Conservation (phyloP, 2,329 filamentous ascomycete species). For the Blastomyces gilchristii region DNA sequence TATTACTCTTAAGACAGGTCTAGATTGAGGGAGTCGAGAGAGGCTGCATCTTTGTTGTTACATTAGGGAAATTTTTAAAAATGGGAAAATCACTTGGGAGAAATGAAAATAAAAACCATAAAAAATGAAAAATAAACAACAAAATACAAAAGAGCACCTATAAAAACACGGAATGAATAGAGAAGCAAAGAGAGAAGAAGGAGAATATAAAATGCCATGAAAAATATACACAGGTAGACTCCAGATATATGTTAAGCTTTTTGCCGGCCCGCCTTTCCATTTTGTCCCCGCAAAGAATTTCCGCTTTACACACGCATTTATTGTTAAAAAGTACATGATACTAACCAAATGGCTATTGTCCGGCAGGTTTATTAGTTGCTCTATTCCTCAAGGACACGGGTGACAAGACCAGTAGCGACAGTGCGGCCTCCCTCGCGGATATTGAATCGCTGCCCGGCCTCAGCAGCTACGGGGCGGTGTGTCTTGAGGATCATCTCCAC, state of each 20-base stretch:
- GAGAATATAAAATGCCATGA: neutral
- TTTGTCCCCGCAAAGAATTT: conserved; percentile 5
- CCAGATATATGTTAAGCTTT: conserved; percentile 5
- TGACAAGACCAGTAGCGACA: conserved; percentile 73
- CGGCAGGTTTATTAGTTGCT: conserved; percentile 8
- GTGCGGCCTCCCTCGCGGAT: conserved; percentile 92
- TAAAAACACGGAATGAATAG: neutral
- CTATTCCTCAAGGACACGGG: conserved; percentile 52
- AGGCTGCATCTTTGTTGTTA: conserved; percentile 3
- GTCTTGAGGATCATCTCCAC: conserved; percentile 91
- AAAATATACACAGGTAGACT: conserved; percentile 7
- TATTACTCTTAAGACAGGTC: conserved; percentile 9
- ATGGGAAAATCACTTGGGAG: neutral
- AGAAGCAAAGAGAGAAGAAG: neutral
- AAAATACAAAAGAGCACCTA: conserved; percentile 6
- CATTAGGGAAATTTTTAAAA: neutral
- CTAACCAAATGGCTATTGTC: neutral
- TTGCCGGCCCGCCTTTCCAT: conserved; percentile 6
- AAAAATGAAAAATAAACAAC: neutral
- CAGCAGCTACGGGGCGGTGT: conserved; percentile 74
- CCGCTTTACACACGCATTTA: conserved; percentile 8
- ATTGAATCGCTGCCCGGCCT: conserved; percentile 93
- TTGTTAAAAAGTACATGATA: conserved; percentile 6
- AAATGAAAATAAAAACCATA: neutral
- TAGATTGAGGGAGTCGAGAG: conserved; percentile 11